These are phyloP conservation scores for Monosporascus sp. DNA, from an alignment of 2,329 filamentous ascomycete genomes.

Conservation along the genomic window DNA sequence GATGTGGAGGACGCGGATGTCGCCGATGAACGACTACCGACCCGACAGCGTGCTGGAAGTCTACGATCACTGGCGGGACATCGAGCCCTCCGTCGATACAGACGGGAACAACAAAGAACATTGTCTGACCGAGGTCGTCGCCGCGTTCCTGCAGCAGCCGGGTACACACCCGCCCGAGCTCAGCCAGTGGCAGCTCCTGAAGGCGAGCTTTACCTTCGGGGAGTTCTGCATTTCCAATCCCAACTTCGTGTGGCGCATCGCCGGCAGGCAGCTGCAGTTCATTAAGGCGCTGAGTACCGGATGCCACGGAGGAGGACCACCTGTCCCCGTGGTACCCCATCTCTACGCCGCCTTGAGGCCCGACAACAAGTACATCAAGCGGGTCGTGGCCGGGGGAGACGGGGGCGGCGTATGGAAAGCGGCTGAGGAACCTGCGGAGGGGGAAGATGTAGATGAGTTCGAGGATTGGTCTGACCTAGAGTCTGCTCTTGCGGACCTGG, in stretches of 20 bases:
- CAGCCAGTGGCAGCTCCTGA: constrained; percentile 38
- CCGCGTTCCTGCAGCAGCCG: constrained; percentile 21
- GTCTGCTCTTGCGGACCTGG: no score
- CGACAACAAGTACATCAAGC: neutral
- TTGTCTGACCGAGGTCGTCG: constrained; percentile 16
- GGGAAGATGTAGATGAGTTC: no score
- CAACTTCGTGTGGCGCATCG: constrained; percentile 37
- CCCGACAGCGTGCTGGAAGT: neutral
- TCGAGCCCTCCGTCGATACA: neutral
- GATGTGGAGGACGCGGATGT: neutral
- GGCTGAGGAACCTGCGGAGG: no score
- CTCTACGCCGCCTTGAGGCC: neutral
- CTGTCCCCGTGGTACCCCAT: constrained; percentile 24
- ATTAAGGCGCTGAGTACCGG: constrained; percentile 32
- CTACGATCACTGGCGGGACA: neutral
- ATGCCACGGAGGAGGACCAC: constrained; percentile 12
- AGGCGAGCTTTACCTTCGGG: constrained; percentile 40
- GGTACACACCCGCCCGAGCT: constrained; percentile 15
- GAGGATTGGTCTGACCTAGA: no score
- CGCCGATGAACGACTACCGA: neutral
- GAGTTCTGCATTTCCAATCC: constrained; percentile 12
- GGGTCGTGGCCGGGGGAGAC: neutral
- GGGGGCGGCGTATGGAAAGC: no score
- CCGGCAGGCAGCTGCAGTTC: constrained; percentile 37
- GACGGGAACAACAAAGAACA: constrained; percentile 5